A percentile compares a stretch with the other conserved stretches of the same genome.
Evolutionary conservation across 1,139 yeast genomes (phyloP).

Genomic region (Pneumocystis oryctolagi): DNA sequence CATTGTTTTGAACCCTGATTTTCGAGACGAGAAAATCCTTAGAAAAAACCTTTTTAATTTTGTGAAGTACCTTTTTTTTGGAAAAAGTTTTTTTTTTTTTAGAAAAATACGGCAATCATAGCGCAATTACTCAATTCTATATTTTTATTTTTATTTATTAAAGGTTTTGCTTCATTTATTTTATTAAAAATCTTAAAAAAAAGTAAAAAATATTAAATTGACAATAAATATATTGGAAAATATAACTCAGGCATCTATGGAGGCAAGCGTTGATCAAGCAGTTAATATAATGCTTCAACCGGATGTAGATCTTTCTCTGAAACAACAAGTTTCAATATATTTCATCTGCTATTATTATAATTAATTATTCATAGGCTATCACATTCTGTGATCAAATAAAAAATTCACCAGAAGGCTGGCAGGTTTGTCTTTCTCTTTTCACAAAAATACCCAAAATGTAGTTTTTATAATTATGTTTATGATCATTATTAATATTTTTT

Average conservation of each 20-base stretch:
- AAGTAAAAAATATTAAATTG: not conserved
- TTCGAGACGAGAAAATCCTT: not conserved
- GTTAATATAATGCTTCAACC: constrained; percentile 78
- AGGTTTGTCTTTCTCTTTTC: constrained; percentile 54
- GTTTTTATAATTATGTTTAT: not conserved
- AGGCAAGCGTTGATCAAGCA: constrained; percentile 82
- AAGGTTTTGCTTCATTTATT: not conserved
- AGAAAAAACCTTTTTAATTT: not conserved
- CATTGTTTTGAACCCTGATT: not conserved
- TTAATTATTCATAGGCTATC: constrained; percentile 36
- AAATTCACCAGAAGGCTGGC: constrained; percentile 64
- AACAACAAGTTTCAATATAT: constrained; percentile 38
- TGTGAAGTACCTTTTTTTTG: not conserved
- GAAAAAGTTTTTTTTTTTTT: not conserved
- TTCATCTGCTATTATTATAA: not conserved
- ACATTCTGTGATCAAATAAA: constrained; percentile 65
- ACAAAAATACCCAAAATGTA: constrained; percentile 24
- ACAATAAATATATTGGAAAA: not conserved
- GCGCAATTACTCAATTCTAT: not conserved
- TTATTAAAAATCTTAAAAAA: not conserved
- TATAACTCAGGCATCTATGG: constrained; percentile 33
- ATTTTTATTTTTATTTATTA: not conserved
- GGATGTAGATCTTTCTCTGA: constrained; percentile 50
- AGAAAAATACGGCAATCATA: not conserved
- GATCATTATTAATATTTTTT: not conserved